These are phyloP conservation scores for Ambrosia trifida DNA, from an alignment of 129 eudicot genomes.

Conservation along the genomic window DNA sequence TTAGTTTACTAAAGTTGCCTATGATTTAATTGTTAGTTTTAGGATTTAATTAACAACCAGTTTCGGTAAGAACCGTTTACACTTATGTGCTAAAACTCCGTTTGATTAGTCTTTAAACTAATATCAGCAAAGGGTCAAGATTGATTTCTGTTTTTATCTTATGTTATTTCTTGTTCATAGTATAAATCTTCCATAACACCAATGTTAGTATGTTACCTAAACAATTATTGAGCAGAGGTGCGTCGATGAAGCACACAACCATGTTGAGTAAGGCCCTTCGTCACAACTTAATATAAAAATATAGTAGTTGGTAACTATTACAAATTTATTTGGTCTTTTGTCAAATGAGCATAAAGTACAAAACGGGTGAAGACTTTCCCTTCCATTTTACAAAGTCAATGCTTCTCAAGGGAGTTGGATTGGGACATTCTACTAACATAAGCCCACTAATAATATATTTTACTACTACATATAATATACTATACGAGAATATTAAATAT, in stretches of 20 bases:
- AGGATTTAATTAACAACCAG: too few relatives aligned
- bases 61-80: too few relatives aligned
- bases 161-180: too few relatives aligned
- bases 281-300: constrained; percentile 24
- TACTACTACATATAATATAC: neutral
- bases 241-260: constrained; percentile 22
- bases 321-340: constrained; percentile 29
- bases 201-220: neutral
- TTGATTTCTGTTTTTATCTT: too few relatives aligned
- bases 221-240: constrained; percentile 19
- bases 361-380: constrained; percentile 15
- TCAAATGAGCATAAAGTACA: constrained; percentile 5
- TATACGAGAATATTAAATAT: neutral
- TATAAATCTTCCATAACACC: too few relatives aligned
- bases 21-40: too few relatives aligned
- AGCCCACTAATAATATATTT: neutral
- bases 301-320: constrained; percentile 25
- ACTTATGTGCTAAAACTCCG: too few relatives aligned
- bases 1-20: too few relatives aligned
- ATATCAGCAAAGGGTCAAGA: too few relatives aligned
- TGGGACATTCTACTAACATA: constrained; percentile 13
- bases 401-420: constrained; percentile 8
- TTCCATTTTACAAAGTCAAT: constrained; percentile 22
- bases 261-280: neutral
- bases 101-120: too few relatives aligned